Percentiles rank a stretch among this genome's conserved stretches.
These are phyloP conservation scores for Oryza australiensis DNA, from an alignment of 176 grass and related monocot species.

Conservation along the genomic window DNA sequence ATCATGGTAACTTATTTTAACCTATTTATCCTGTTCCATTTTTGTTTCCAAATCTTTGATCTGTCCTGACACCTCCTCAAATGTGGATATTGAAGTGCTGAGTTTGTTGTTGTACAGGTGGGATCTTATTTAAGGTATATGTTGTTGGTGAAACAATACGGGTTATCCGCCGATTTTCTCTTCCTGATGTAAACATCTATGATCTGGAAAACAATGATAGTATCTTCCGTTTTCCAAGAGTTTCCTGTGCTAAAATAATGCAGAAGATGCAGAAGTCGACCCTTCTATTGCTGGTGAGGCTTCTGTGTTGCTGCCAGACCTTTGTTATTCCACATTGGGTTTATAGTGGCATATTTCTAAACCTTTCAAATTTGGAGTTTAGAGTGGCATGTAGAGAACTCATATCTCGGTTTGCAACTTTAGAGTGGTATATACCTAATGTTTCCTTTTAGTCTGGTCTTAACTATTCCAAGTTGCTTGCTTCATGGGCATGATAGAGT, in stretches of 20 bases:
- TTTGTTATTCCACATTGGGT: not conserved
- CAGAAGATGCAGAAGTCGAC: slow-evolving; percentile 82
- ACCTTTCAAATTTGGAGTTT: not conserved
- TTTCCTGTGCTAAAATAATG: slow-evolving; percentile 87
- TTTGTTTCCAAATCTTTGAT: not conserved
- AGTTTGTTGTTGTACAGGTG: slow-evolving; percentile 50
- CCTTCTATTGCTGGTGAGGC: slow-evolving; percentile 71
- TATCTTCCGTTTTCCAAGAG: slow-evolving; percentile 82
- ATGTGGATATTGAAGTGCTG: slow-evolving; percentile 4
- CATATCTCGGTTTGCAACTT: not conserved
- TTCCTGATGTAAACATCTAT: slow-evolving; percentile 75
- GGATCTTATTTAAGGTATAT: slow-evolving; percentile 93
- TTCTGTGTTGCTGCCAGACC: slow-evolving; percentile 15
- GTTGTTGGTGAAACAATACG: slow-evolving; percentile 80
- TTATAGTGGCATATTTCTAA: not conserved
- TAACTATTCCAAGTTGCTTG: slow-evolving; percentile 1
- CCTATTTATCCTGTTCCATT: not conserved
- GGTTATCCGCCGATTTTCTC: slow-evolving; percentile 80
- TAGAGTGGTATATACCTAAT: not conserved
- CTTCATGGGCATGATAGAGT: not conserved
- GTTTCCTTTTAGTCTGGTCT: not conserved
- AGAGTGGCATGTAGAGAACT: not conserved
- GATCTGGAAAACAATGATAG: slow-evolving; percentile 65
- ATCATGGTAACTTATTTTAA: slow-evolving; percentile 76
- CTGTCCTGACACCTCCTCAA: not conserved